These are phyloP conservation scores for Blastocystis sp. DNA, from an alignment of 352 stramenopile species.

Conservation along the genomic window DNA sequence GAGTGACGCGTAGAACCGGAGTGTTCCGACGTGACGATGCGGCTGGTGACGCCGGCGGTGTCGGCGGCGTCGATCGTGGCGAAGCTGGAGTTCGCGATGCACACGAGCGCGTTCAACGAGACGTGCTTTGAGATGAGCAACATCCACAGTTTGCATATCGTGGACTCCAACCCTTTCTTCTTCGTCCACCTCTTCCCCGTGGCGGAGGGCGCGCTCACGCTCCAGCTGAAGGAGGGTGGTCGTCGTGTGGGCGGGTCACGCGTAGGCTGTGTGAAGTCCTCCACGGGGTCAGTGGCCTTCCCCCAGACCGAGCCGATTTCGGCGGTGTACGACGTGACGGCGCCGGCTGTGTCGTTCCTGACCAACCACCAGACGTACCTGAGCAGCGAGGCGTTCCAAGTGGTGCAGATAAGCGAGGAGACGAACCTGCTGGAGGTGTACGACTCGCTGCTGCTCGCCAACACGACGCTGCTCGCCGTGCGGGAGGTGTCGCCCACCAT, in stretches of 20 bases:
- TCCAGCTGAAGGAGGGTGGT: constrained; percentile 4
- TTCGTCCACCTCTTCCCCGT: constrained; percentile 20
- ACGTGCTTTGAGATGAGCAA: constrained; percentile 38
- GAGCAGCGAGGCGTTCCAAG: neutral
- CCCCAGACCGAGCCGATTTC: neutral
- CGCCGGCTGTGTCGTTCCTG: neutral
- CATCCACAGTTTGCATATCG: constrained; percentile 19
- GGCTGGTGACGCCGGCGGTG: neutral
- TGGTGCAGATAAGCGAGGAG: constrained; percentile 5
- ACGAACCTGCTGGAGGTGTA: constrained; percentile 1
- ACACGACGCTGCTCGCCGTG: neutral
- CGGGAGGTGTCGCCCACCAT: neutral
- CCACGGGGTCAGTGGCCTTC: neutral
- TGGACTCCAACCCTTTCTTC: constrained; percentile 23
- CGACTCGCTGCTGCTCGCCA: neutral
- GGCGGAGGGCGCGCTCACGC: neutral
- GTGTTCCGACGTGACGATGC: neutral
- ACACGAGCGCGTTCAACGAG: neutral
- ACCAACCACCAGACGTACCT: neutral
- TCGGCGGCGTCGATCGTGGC: neutral
- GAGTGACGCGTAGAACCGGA: constrained; percentile 14
- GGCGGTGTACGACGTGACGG: neutral
- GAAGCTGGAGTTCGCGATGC: neutral
- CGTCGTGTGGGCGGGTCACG: neutral
- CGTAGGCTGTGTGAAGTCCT: constrained; percentile 34